Conservation (phyloP, 192 early-diverging fungal species). For the Chytriomyces hyalinus region DNA sequence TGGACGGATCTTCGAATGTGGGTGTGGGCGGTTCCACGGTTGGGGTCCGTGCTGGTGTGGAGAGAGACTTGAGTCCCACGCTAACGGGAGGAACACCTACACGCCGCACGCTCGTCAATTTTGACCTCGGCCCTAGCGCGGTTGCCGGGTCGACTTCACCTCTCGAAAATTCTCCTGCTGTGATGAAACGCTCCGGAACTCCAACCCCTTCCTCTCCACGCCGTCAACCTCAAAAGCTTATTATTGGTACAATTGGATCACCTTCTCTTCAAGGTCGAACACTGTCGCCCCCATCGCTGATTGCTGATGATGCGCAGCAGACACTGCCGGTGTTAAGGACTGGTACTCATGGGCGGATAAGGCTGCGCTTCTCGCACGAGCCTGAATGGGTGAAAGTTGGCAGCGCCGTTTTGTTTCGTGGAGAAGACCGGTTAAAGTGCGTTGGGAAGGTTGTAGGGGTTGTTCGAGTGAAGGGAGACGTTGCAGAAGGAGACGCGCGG, state of each 20-base stretch:
- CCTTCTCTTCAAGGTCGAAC: background rate
- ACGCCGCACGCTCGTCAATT: background rate
- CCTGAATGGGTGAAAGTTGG: slow-evolving; percentile 67
- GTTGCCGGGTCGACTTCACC: background rate
- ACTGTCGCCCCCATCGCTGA: background rate
- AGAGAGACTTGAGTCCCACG: background rate
- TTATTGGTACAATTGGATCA: slow-evolving; percentile 12
- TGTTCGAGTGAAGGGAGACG: background rate
- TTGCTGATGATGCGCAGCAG: background rate
- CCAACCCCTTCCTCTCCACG: slow-evolving; percentile 31
- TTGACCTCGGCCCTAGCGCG: slow-evolving; percentile 13
- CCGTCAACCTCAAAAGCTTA: slow-evolving; percentile 9
- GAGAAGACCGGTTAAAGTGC: slow-evolving; percentile 70
- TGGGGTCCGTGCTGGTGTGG: background rate
- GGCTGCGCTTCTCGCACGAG: slow-evolving; percentile 64
- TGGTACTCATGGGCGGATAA: slow-evolving; percentile 57
- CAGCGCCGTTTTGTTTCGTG: slow-evolving; percentile 64
- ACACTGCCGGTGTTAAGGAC: slow-evolving; percentile 29
- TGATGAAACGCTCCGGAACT: background rate
- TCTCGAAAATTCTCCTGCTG: no score
- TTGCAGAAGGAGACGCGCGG: background rate
- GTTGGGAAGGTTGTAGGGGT: slow-evolving; percentile 64
- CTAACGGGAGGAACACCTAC: background rate
- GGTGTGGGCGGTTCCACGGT: no score
- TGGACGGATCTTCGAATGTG: background rate